These are phyloP conservation scores for Ceratocystis smalleyi DNA, from an alignment of 2,329 filamentous ascomycete species.

Conservation along the genomic window DNA sequence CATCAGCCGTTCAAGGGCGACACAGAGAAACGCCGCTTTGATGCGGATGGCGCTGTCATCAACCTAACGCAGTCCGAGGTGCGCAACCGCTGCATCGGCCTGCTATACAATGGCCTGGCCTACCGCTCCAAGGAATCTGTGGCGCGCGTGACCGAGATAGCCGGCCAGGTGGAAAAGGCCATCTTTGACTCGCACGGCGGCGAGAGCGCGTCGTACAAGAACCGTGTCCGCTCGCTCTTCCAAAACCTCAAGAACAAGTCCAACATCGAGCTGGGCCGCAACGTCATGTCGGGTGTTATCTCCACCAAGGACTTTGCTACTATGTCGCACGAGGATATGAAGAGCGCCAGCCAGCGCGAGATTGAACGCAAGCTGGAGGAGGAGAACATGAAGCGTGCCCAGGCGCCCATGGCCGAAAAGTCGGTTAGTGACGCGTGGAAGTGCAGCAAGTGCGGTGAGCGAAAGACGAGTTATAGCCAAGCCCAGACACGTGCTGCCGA, in stretches of 20 bases:
- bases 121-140: constrained; percentile 55
- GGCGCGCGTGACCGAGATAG: constrained; percentile 54
- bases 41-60: constrained; percentile 64
- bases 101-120: constrained; percentile 83
- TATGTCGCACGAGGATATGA: constrained; percentile 84
- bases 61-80: constrained; percentile 57
- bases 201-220: constrained; percentile 56
- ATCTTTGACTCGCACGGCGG: constrained; percentile 55
- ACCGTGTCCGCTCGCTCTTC: constrained; percentile 82
- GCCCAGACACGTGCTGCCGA: constrained; percentile 91
- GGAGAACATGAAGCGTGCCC: constrained; percentile 94
- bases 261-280: constrained; percentile 60
- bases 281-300: constrained; percentile 63
- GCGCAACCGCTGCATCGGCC: constrained; percentile 72
- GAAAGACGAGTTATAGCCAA: constrained; percentile 89
- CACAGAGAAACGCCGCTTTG: constrained; percentile 66
- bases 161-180: constrained; percentile 70
- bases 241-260: constrained; percentile 88
- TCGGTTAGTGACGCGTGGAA: constrained; percentile 75
- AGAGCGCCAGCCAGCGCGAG: constrained; percentile 65
- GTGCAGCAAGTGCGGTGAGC: constrained; percentile 84
- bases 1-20: constrained; percentile 42
- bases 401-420: constrained; percentile 84
- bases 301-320: constrained; percentile 56
- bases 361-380: constrained; percentile 62